Base-by-base conservation (phyloP, 768 basidiomycete species). In the Lentinula lateritia region DNA sequence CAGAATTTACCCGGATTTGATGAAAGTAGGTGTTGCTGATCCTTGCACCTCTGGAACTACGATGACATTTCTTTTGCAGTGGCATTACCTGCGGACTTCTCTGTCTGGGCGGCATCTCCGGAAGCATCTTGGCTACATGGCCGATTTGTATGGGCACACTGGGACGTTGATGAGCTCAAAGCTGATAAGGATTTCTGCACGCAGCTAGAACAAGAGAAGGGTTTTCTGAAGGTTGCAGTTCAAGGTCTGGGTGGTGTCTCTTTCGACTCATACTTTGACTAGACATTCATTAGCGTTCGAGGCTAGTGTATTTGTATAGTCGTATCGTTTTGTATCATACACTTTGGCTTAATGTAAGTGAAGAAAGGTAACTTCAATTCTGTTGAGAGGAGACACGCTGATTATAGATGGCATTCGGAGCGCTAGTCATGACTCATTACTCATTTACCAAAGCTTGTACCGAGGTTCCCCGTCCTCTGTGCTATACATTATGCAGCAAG, bases 91-190 rank as follows among this genome's bases (percentile, higher is more conserved):
- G 55, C 39, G 28, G 41, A 56, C 41, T 56, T 56, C 13, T 8
- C 41, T 16, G 55, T 56, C 4, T 56, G 55, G 55, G 55, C 55
- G 3, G 55, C 55, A n/a, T 56, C 55, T 32, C 42, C 39, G 13
- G 55, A 56, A 34, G 55, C 55, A 6, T 13, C 39, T 56, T 56
- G 55, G 55, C 23, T 56, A 15, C 55, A 56, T 32, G 55, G 55
- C 18, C 55, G 55, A 15, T 56, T 56, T 43, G 55, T 56, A 16
- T 56, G 55, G 55, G 55, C 55, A 12, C 55, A 56, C 18, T 56
- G 55, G 55, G 55, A 56, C 55, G 55, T 56, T n/a, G 41, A 41
- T 20, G 55, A 56, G 55, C 41, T 56, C 12, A 56, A 16, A 43
- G 23, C 38, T 56, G 39, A 56, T 23, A 38, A 20, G 23, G 41